Evolutionary conservation across 139 green algal genomes (phyloP).

Genomic region (Coelastrella sp.): DNA sequence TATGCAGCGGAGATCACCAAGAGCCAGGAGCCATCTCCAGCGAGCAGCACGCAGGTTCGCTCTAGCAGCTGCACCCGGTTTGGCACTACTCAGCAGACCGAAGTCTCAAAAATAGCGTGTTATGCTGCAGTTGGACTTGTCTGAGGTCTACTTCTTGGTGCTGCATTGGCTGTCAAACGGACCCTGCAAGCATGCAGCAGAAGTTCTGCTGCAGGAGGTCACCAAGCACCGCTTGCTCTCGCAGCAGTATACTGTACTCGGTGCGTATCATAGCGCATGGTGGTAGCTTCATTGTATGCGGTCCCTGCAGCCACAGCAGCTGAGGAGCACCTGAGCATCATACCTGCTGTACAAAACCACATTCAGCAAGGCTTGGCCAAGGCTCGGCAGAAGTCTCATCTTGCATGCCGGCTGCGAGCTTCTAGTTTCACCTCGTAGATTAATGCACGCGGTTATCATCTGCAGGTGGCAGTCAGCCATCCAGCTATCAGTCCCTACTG

Average conservation of each 20-base stretch:
- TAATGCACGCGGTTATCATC: too few relatives aligned
- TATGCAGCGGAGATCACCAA: neutral
- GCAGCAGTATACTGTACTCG: neutral
- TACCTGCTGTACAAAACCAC: too few relatives aligned
- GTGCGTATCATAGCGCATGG: neutral
- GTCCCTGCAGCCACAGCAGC: too few relatives aligned
- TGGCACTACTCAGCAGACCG: neutral
- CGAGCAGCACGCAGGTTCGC: neutral
- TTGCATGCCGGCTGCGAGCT: neutral
- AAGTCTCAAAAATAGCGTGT: neutral
- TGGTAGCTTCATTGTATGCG: neutral
- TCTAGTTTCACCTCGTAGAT: too few relatives aligned
- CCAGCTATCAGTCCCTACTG: constrained; percentile 45
- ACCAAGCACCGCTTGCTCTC: constrained; percentile 59
- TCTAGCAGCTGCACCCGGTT: neutral
- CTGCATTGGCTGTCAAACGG: constrained; percentile 52
- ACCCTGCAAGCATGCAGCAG: constrained; percentile 47
- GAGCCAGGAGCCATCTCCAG: neutral
- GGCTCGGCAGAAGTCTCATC: too few relatives aligned
- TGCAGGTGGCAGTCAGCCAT: constrained; percentile 56
- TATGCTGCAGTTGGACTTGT: constrained; percentile 25
- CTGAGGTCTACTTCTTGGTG: constrained; percentile 55
- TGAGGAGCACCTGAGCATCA: neutral
- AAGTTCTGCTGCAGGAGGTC: constrained; percentile 60
- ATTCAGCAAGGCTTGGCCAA: too few relatives aligned